Percentiles rank a stretch among this genome's conserved stretches.
phyloP scores from a whole-genome alignment of 2,329 filamentous ascomycete species.

The Claviceps africana region DNA sequence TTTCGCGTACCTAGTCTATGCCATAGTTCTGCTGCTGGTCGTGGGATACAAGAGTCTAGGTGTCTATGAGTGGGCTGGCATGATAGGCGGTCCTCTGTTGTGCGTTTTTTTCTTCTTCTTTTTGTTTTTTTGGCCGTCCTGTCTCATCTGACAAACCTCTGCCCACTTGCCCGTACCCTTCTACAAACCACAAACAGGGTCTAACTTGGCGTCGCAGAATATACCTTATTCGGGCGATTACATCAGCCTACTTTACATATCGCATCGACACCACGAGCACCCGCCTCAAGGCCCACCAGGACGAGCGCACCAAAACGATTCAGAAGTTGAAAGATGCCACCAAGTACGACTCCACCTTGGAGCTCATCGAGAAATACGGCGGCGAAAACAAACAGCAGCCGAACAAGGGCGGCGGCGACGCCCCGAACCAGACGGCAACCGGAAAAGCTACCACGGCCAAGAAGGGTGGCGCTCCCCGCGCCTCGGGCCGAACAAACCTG shows the following conservation, averaged over 20 bases:
- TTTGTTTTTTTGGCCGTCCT: too few relatives aligned
- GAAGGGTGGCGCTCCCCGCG: slow-evolving; percentile 5
- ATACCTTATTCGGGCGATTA: slow-evolving; percentile 52
- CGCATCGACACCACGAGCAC: slow-evolving; percentile 57
- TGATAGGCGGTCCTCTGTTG: slow-evolving; percentile 67
- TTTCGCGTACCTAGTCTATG: slow-evolving; percentile 80
- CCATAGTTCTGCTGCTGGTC: slow-evolving; percentile 68
- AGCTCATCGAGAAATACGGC: slow-evolving; percentile 89
- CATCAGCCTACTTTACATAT: slow-evolving; percentile 65
- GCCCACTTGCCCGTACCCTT: too few relatives aligned
- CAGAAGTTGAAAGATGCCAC: slow-evolving; percentile 90
- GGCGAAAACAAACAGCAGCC: slow-evolving; percentile 35
- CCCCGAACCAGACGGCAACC: slow-evolving; percentile 4
- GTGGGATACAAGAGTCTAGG: slow-evolving; percentile 73
- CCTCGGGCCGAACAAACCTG: slow-evolving; percentile 28
- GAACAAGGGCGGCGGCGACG: slow-evolving; percentile 4
- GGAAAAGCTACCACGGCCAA: neutral
- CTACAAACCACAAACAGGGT: too few relatives aligned
- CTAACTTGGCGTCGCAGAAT: slow-evolving; percentile 43
- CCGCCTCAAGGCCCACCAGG: slow-evolving; percentile 59
- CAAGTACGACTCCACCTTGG: slow-evolving; percentile 87
- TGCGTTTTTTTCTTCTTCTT: slow-evolving; percentile 26
- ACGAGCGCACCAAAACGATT: slow-evolving; percentile 74
- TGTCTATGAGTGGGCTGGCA: slow-evolving; percentile 59
- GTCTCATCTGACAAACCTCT: too few relatives aligned